phyloP scores from a whole-genome alignment of 805 yeast species.

The Diddensiella santjacobensis region DNA sequence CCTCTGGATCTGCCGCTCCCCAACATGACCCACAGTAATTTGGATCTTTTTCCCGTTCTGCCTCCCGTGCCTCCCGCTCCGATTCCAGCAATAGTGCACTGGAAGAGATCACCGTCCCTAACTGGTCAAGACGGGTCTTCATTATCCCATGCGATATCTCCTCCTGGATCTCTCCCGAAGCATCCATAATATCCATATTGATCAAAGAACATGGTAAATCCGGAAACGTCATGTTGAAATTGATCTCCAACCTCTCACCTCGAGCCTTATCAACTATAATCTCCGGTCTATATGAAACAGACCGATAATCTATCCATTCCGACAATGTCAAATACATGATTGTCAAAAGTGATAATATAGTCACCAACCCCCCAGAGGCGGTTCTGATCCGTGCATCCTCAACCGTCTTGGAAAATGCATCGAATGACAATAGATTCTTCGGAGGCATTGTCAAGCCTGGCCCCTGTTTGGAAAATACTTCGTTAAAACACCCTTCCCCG shows the following conservation, averaged over 20 bases:
- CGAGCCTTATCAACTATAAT: conserved; percentile 72
- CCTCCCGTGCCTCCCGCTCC: conserved; percentile 29
- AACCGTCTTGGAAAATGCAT: conserved; percentile 90
- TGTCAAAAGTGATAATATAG: conserved; percentile 61
- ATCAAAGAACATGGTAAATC: conserved; percentile 76
- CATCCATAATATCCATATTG: conserved; percentile 83
- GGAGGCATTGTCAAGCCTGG: conserved; percentile 19
- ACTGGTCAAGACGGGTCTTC: conserved; percentile 56
- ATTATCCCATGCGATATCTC: conserved; percentile 71
- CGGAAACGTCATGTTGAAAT: conserved; percentile 80
- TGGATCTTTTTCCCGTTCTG: conserved; percentile 31
- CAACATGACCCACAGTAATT: conserved; percentile 87
- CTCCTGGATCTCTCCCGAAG: conserved; percentile 76
- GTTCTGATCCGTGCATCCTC: conserved; percentile 91
- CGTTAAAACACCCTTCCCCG: too few relatives aligned
- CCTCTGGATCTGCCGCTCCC: conserved; percentile 67
- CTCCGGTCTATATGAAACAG: conserved; percentile 70
- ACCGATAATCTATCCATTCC: conserved; percentile 74
- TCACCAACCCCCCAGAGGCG: conserved; percentile 84
- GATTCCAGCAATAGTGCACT: conserved; percentile 36
- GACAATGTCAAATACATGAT: conserved; percentile 60
- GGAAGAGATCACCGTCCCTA: conserved; percentile 47
- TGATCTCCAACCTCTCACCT: conserved; percentile 69
- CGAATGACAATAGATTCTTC: conserved; percentile 52
- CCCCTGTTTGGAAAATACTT: too few relatives aligned